A percentile compares a stretch with the other conserved stretches of the same genome.
Evolutionary conservation across 345 rosid genomes (phyloP).

Genomic region (Anacardium occidentale): DNA sequence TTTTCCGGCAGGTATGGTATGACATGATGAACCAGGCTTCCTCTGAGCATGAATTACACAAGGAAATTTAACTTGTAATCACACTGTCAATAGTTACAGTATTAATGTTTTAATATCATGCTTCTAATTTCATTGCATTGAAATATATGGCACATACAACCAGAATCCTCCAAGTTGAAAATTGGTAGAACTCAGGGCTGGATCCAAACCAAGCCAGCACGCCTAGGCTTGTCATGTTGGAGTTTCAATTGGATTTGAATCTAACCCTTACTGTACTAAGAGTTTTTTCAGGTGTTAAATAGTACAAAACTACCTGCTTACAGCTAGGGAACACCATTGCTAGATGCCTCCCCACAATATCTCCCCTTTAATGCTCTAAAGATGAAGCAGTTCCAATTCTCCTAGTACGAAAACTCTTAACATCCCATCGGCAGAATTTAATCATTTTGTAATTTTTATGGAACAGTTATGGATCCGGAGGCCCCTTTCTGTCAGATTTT

Average conservation of each 20-base stretch:
- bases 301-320: not conserved
- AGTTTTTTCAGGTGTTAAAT: not conserved
- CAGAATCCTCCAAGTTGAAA: not conserved
- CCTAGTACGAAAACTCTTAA: not conserved
- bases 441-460: not conserved
- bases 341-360: not conserved
- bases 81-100: conserved; percentile 13
- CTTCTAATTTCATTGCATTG: not conserved
- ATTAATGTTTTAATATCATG: not conserved
- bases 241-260: no score
- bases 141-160: not conserved
- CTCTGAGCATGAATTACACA: conserved; percentile 27
- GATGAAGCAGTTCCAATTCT: not conserved
- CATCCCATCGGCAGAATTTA: not conserved
- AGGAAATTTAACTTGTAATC: conserved; percentile 25
- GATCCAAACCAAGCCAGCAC: no score
- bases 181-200: not conserved
- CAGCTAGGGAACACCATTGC: not conserved
- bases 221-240: no score
- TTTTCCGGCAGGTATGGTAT: conserved; percentile 74
- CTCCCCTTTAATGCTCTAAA: not conserved
- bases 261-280: no score
- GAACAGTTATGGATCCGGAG: not conserved
- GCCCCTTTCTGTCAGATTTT: not conserved
- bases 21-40: conserved; percentile 38